Base-by-base conservation (phyloP, 345 rosid species). In the Angophora floribunda region DNA sequence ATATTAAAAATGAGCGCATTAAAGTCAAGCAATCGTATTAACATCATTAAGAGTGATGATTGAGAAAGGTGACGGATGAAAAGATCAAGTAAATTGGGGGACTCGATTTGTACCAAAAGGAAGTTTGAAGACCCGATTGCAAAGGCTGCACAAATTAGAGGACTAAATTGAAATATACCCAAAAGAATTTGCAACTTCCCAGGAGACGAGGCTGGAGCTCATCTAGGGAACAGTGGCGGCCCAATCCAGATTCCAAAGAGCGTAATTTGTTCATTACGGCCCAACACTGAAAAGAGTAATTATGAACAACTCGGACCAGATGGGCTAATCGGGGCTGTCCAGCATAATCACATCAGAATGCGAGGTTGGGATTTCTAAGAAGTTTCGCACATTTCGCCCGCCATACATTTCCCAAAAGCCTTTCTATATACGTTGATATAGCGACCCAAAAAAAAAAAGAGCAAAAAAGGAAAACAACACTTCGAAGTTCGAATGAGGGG, bases 181-280 rank as follows among this genome's bases (percentile, higher is more conserved):
- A 5, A 10, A 57, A 55, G 11, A 55, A 21, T 7, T 53, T 36
- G 80, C 80, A 6, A 36, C 80, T 70, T 36, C 26, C 47, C 26
- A 1, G 2, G 7, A 36, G 24, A 70, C 11, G 13, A 36, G 49
- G 26, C 14, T 9, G 1, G 13, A 36, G 82, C 26, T 36, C 26
- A 0, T 36, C 49, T 36, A 17, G 26, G 17, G 14, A 70, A 36
- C 7, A 3, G 1, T 5, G 22, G 11, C 13, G 14, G 4, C 49
- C 82, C 7, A 75, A 17, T 17, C 13, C 7, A 17, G 0, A 36
- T 36, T 16, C 26, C 47, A 1, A 70, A 32, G 7, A 9, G 0
- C 13, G 26, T 36, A 70, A 70, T 75, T 75, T 75, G 82, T 75
- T 75, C 47, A 75, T 36, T 9, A 19, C 1, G 82, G 14, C 26